These are phyloP conservation scores for Citrus reticulata DNA, from an alignment of 345 rosid species.

Conservation along the genomic window DNA sequence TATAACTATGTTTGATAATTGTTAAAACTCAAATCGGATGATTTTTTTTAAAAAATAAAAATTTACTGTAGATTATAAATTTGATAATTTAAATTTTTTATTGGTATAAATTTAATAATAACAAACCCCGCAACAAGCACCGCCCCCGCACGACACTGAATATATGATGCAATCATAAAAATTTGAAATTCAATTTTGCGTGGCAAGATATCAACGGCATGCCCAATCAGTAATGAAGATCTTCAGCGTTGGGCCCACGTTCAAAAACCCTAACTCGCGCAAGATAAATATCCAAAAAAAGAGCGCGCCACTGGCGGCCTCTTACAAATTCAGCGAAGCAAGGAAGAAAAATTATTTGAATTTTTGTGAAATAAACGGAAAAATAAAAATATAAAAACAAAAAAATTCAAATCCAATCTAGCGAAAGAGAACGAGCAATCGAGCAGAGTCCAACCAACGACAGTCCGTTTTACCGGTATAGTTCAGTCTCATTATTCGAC, in stretches of 20 bases:
- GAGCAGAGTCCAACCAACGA: not conserved
- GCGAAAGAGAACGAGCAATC: not conserved
- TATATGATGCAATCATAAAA: no score
- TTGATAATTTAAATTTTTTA: no score
- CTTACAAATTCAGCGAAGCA: not conserved
- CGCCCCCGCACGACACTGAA: no score
- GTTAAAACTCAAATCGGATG: no score
- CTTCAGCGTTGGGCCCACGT: not conserved
- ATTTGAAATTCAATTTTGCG: not conserved
- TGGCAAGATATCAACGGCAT: not conserved
- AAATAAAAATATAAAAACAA: not conserved
- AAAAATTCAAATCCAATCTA: no score
- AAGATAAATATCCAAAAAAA: not conserved
- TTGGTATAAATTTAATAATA: fast-evolving
- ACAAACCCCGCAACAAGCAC: no score
- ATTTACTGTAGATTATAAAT: no score
- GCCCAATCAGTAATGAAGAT: not conserved
- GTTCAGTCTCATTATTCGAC: not conserved
- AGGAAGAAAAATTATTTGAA: not conserved
- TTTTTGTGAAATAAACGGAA: not conserved
- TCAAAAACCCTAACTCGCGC: not conserved
- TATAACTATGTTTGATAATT: no score
- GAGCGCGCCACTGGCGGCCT: not conserved
- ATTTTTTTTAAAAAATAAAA: no score
- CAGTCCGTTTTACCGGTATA: not conserved